Evolutionary conservation across 805 yeast species (phyloP), one percentile per base, ranked within the genome.

Genomic region (Yueomyces sp.): DNA sequence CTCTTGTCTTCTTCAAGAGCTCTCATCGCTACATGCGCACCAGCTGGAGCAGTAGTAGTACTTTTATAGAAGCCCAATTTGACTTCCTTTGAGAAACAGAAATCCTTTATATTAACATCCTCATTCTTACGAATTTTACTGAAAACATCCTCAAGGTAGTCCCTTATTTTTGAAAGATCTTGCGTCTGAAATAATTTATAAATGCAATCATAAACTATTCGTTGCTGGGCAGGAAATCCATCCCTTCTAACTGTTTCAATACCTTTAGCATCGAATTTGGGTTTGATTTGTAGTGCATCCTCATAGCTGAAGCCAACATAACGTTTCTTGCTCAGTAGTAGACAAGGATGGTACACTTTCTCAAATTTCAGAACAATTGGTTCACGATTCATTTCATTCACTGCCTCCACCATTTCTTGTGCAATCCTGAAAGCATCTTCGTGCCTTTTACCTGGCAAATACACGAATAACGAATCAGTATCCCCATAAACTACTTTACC

Each of bases 401-500:
- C 71, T 40, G 62, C 54, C 0, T 62, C 60, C 0, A 95, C 85
- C 54, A 92, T 79, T 38, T 76, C 79, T 31, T 69, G 62, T 0
- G 96, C 98, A 38, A 81, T 66, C 9, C 54, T 59, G 56, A 90
- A 87, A 0, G 97, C 96, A 30, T 87, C 90, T 2, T 65, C 73
- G 48, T 71, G 76, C 0, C 85, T 68, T 53, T 77, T 77, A 0
- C 96, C 96, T 0, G 96, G 96, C 4, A 92, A 68, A 55, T 85
- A 82, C 2, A 92, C 88, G 69, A 92, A 92, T 44, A 92, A 61
- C 37, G 95, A 85, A 61, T 92, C 98, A 0, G 98, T 92, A 58
- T 92, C 98, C 4, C 98, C 97, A 58, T 92, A 92, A 0, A 90
- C 95, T 0, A 92, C 96, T 53, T 83, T 79, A 0, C 96, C 96